These are phyloP conservation scores for Heterobasidion annosum DNA, from an alignment of 1,284 basidiomycete species.

Conservation along the genomic window DNA sequence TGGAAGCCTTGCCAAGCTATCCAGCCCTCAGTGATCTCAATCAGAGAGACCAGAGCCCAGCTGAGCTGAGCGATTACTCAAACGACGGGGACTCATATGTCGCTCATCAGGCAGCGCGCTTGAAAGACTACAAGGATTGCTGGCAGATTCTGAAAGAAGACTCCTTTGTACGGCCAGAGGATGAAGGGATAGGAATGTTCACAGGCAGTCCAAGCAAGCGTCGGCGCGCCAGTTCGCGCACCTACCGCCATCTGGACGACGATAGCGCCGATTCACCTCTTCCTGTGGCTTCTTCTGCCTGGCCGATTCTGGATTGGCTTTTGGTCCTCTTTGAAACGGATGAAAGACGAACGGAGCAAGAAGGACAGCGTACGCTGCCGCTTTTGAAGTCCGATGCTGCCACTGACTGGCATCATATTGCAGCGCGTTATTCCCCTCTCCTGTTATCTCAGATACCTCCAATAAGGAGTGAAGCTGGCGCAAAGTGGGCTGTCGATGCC, in stretches of 20 bases:
- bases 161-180: constrained; percentile 31
- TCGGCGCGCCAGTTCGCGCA: constrained; percentile 4
- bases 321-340: constrained; percentile 59
- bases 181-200: constrained; percentile 5
- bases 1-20: constrained; percentile 47
- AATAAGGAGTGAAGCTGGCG: constrained; percentile 33
- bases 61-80: constrained; percentile 18
- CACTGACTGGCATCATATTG: no score
- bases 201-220: constrained; percentile 9
- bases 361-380: constrained; percentile 22
- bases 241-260: constrained; percentile 16
- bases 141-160: constrained; percentile 53
- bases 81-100: constrained; percentile 45
- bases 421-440: constrained; percentile 49
- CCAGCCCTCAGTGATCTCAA: constrained; percentile 8
- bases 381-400: neutral
- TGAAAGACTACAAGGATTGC: constrained; percentile 43
- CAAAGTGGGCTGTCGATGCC: constrained; percentile 48
- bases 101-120: constrained; percentile 39
- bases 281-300: constrained; percentile 48
- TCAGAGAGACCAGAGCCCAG: neutral
- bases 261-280: constrained; percentile 16
- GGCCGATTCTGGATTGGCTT: constrained; percentile 59
- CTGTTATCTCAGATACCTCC: constrained; percentile 59
- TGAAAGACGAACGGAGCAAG: constrained; percentile 26